Base-by-base conservation (phyloP, 2,329 filamentous ascomycete species). In the Penicillium sp. region DNA sequence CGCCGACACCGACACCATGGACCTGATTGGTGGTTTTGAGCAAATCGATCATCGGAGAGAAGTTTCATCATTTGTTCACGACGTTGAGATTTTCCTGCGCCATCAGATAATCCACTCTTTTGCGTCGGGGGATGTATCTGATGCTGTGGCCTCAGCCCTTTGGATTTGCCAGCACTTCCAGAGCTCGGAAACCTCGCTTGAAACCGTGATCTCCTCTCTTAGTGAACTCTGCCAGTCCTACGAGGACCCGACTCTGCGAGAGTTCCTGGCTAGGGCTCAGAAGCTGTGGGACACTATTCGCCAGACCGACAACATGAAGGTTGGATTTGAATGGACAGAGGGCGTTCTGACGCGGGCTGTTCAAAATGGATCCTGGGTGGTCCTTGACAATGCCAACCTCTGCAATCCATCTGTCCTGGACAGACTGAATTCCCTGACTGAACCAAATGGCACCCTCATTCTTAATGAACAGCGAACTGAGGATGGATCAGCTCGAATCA, bases 361-460 rank as follows among this genome's bases (percentile, higher is more conserved):
- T 9, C 79, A 94, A 61, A 76, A 85, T 57, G 93, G 93, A 11
- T 80, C 89, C 50, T 98, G 93, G 93, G 76, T 98, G 14, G 84
- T 98, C 9, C 81, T 98, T 18, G 93, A 98, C 69, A 96, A 98
- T 68, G 93, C 94, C 50, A 98, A 98, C 62, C 78, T 98, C 47
- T 98, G 94, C 72, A 96, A 86, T 61, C 86, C 91, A 20, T 95
- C 91, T 6, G 93, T 98, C 1, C 78, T 98, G 8, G 93, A 98
- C 69, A 81, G 94, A 51, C 74, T 98, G 42, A 98, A 98, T 66
- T 97, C 93, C 0, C 74, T 98, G 7, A 84, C 97, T 6, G 93
- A 98, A 65, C 90, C 89, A 0, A 85, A 90, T 60, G 93, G 93
- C 1, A 84, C 82, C 52, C 74, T 98, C 18, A 89, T 87, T 58